Base-by-base conservation (phyloP, 305 asterid genomes). In the Lippia alba region DNA sequence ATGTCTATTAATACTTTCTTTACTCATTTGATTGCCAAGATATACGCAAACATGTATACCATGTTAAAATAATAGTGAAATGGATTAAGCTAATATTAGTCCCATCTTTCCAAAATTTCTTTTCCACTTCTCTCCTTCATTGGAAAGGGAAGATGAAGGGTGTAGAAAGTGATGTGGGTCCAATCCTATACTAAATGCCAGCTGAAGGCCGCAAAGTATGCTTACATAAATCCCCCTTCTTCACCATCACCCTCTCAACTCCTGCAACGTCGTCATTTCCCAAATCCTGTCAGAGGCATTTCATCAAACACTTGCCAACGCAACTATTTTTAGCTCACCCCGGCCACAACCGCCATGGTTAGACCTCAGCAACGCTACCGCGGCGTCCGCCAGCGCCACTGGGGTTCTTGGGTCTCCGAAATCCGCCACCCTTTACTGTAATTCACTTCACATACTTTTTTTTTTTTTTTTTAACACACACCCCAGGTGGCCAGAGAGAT, bases 341-440 rank as follows among this genome's bases (percentile, higher is more conserved):
- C 17, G 5, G 32, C 50, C 36, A 20, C 9, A 45, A 19, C 18
- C 17, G 4, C 79, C 79, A 93, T 93, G 98, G 86, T 81, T 30
- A 75, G 88, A 70, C 83, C 89, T 0, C 96, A 91, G 74, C 98
- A 89, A 54, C 86, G 96, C 1, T 93, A 82, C 74, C 86, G 98
- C 0, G 98, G 98, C 24, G 97, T 93, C 51, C 94, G 98, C 39
- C 98, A 93, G 61, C 91, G 98, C 9, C 98, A 91, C 50, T 91
- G 97, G 98, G 98, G 98, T 2, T 93, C 98, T 32, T 93, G 98
- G 98, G 97, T 91, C 2, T 91, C 98, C 56, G 98, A 93, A 86
- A 93, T 93, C 69, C 98, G 98, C 66, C 98, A 91, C 80, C 98
- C 98, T 6, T 56, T 85, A 48, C 73, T 93, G 98, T 91, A 82